phyloP scores from a whole-genome alignment of 2,329 filamentous ascomycete species.

The Cytospora schulzeri region DNA sequence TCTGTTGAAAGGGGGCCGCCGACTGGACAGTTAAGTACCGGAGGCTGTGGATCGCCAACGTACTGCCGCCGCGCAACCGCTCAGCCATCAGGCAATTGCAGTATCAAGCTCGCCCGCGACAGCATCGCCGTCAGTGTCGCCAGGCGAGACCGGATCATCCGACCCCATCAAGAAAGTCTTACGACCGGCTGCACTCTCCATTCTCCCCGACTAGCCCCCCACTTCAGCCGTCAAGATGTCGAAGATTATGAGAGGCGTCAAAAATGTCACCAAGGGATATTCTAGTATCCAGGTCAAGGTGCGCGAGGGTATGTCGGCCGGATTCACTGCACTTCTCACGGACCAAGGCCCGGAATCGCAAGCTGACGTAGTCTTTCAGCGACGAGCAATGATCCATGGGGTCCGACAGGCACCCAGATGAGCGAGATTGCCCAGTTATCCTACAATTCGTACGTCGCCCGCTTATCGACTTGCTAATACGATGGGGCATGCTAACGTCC shows the following conservation, averaged over 20 bases:
- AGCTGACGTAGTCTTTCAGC: conserved; percentile 58
- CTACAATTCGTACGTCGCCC: conserved; percentile 80
- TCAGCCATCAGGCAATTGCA: conserved; percentile 12
- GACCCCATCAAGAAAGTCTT: not conserved
- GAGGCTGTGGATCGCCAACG: conserved; percentile 19
- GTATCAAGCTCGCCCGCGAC: conserved; percentile 18
- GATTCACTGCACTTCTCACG: conserved; percentile 4
- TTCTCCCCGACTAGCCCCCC: not conserved
- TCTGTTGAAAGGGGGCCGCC: conserved; percentile 7
- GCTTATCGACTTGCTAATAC: not conserved
- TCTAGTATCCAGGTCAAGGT: conserved; percentile 97
- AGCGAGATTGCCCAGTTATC: conserved; percentile 97
- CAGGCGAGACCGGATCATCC: not conserved
- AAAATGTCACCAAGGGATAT: conserved; percentile 99
- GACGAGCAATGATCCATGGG: conserved; percentile 98
- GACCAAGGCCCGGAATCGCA: conserved; percentile 10
- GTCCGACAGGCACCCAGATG: conserved; percentile 97
- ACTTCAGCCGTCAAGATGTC: conserved; percentile 67
- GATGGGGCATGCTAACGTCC: conserved; percentile 14
- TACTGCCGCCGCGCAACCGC: conserved; percentile 17
- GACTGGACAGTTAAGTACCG: not conserved
- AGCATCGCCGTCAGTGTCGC: conserved; percentile 4
- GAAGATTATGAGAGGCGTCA: conserved; percentile 94
- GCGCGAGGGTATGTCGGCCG: conserved; percentile 75
- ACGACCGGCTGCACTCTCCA: not conserved